Evolutionary conservation across 2,329 filamentous ascomycete species (phyloP).

Genomic region (Helminthosporium solani): DNA sequence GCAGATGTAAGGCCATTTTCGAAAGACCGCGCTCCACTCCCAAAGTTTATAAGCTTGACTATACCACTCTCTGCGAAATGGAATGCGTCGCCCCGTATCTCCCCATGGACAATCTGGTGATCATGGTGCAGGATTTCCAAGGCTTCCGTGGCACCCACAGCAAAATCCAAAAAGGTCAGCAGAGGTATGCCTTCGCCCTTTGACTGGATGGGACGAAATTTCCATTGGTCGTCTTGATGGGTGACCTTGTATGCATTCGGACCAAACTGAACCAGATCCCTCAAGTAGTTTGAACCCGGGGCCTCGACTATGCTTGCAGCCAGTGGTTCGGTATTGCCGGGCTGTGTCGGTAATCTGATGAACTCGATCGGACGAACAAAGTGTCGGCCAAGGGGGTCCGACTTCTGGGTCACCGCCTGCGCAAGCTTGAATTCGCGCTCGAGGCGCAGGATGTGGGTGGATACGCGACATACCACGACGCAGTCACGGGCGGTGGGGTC

Average conservation of each 20-base stretch:
- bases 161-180: conserved; percentile 82
- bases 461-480: conserved; percentile 77
- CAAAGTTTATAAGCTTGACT: conserved; percentile 81
- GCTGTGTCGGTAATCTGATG: conserved; percentile 66
- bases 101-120: conserved; percentile 82
- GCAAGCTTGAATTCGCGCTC: conserved; percentile 86
- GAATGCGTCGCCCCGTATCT: conserved; percentile 87
- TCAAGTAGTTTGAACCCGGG: conserved; percentile 72
- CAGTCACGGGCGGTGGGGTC: conserved; percentile 45
- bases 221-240: conserved; percentile 17
- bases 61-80: conserved; percentile 75
- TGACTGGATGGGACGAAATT: conserved; percentile 12
- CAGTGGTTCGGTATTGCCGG: conserved; percentile 67
- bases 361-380: conserved; percentile 81
- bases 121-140: conserved; percentile 89
- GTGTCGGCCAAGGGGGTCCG: conserved; percentile 71
- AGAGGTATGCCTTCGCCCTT: conserved; percentile 64
- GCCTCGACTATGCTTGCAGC: conserved; percentile 80
- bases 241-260: conserved; percentile 53
- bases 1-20: conserved; percentile 83
- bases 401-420: conserved; percentile 68
- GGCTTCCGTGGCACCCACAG: conserved; percentile 82
- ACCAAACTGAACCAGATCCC: conserved; percentile 72
- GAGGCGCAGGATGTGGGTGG: conserved; percentile 76
- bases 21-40: conserved; percentile 82